phyloP scores from a whole-genome alignment of 768 basidiomycete genomes.

The Inosperma sp. region DNA sequence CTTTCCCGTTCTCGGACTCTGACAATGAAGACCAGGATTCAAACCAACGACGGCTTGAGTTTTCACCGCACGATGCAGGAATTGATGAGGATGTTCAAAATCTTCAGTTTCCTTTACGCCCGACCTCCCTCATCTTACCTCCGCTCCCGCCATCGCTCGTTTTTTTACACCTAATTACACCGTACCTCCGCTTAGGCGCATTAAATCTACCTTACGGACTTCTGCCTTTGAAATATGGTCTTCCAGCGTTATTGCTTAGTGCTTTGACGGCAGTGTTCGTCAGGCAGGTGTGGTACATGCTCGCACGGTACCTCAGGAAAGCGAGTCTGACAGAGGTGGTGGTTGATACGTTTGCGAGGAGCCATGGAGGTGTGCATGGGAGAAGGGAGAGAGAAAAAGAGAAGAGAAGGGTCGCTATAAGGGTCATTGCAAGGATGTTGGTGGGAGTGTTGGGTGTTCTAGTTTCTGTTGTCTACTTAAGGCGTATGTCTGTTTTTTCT shows the following conservation, averaged over 20 bases:
- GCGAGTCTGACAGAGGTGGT: conserved; percentile 64
- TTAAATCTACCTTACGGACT: conserved; percentile 50
- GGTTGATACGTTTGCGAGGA: conserved; percentile 54
- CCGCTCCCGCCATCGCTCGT: conserved; percentile 54
- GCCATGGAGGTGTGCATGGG: too few relatives aligned
- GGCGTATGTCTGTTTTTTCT: conserved; percentile 44
- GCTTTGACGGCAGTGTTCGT: conserved; percentile 57
- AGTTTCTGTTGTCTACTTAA: conserved; percentile 58
- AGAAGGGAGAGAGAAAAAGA: too few relatives aligned
- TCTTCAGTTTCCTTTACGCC: conserved; percentile 40
- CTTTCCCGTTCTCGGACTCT: conserved; percentile 12
- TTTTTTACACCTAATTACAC: conserved; percentile 65
- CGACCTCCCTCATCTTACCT: conserved; percentile 38
- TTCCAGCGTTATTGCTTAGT: conserved; percentile 48
- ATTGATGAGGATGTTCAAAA: conserved; percentile 37
- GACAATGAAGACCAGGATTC: conserved; percentile 25
- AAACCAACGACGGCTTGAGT: too few relatives aligned
- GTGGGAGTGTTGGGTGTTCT: conserved; percentile 46
- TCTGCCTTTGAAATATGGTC: conserved; percentile 44
- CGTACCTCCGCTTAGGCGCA: conserved; percentile 69
- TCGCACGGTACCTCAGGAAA: conserved; percentile 66
- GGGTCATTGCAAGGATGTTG: conserved; percentile 40
- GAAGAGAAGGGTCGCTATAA: conserved; percentile 39
- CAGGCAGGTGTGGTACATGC: conserved; percentile 71
- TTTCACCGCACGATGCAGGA: too few relatives aligned